Conservation (phyloP, 352 stramenopile species). For the Phytophthora macrochlamydospora region DNA sequence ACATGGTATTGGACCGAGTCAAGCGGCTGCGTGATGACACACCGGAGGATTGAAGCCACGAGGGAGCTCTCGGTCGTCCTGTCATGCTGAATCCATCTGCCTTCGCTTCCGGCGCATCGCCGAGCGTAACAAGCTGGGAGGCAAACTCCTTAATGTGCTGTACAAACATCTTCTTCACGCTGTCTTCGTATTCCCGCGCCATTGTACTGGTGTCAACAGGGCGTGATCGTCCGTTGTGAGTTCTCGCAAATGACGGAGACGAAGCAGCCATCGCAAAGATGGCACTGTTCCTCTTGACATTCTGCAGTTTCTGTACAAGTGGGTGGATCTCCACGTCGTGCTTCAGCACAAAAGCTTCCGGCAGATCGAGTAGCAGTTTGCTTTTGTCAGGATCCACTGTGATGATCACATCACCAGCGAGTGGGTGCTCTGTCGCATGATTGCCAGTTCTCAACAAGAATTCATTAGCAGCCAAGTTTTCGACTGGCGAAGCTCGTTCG, state of each 20-base stretch:
- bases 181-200: constrained; percentile 50
- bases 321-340: constrained; percentile 69
- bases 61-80: constrained; percentile 11
- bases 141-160: constrained; percentile 65
- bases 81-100: constrained; percentile 3
- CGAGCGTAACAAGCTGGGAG: constrained; percentile 62
- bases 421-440: constrained; percentile 4
- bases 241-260: constrained; percentile 17
- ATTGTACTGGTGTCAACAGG: constrained; percentile 35
- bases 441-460: constrained; percentile 50
- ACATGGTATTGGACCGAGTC: constrained; percentile 37
- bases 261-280: constrained; percentile 31
- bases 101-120: constrained; percentile 37
- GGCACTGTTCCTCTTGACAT: constrained; percentile 58
- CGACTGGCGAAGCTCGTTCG: constrained; percentile 17
- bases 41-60: constrained; percentile 16
- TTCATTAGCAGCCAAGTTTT: constrained; percentile 51
- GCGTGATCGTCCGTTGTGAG: constrained; percentile 15
- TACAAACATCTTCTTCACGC: constrained; percentile 59
- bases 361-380: constrained; percentile 61
- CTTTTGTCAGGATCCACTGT: constrained; percentile 54
- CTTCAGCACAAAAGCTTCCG: constrained; percentile 72
- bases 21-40: constrained; percentile 20
- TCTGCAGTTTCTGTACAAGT: constrained; percentile 60
- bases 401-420: constrained; percentile 69